Percentiles rank a stretch among this genome's conserved stretches.
Evolutionary conservation across 148 eudicot species (phyloP).

Genomic region (Heliosperma pusillum): DNA sequence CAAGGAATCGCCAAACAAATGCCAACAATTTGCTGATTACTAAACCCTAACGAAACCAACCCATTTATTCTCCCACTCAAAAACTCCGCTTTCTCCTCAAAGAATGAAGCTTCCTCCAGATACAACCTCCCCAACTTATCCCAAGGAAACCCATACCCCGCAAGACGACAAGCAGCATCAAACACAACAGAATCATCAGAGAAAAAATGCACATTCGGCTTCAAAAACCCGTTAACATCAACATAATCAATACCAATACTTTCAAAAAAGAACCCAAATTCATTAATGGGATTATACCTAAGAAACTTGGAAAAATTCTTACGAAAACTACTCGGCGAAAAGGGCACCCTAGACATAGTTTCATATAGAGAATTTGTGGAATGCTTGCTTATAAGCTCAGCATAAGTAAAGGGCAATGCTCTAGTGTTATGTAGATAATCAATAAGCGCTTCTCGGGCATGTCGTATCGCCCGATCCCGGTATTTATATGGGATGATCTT

Average conservation of each 20-base stretch:
- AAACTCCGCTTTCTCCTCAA: constrained; percentile 29
- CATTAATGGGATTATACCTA: constrained; percentile 69
- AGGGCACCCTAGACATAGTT: constrained; percentile 36
- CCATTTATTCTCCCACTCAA: constrained; percentile 33
- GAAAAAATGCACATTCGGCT: constrained; percentile 38
- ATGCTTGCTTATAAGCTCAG: constrained; percentile 52
- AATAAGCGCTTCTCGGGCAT: constrained; percentile 45
- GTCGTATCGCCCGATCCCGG: constrained; percentile 36
- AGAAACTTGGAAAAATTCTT: no score
- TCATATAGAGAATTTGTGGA: constrained; percentile 32
- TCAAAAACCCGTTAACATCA: constrained; percentile 34
- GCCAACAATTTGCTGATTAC: constrained; percentile 34
- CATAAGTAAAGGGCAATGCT: constrained; percentile 51
- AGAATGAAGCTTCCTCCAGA: constrained; percentile 42
- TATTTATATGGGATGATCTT: constrained; percentile 36
- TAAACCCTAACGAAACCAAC: constrained; percentile 49
- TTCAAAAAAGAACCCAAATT: constrained; percentile 67
- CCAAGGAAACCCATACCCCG: constrained; percentile 77
- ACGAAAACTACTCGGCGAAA: no score
- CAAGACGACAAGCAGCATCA: constrained; percentile 51
- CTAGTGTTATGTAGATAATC: constrained; percentile 66
- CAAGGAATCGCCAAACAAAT: constrained; percentile 60
- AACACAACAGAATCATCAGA: constrained; percentile 52
- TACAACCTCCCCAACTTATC: constrained; percentile 51
- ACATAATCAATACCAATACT: constrained; percentile 67